phyloP scores from a whole-genome alignment of 257 asterid species.

The Galeopsis tetrahit region DNA sequence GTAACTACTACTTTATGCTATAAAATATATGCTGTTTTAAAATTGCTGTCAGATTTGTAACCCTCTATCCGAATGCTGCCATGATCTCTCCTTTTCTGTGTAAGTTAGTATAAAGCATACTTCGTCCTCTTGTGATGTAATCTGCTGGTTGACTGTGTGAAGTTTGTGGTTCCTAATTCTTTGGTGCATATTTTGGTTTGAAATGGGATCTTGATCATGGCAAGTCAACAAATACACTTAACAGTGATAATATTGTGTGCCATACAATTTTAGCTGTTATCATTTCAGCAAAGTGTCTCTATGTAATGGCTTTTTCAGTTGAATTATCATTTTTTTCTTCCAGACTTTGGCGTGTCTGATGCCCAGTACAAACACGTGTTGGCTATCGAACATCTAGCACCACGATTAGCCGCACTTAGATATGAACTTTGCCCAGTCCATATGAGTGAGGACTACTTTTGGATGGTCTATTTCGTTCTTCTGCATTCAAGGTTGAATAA shows the following conservation, averaged over 20 bases:
- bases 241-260: neutral
- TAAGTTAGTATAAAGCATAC: neutral
- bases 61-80: constrained; percentile 11
- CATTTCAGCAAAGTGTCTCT: neutral
- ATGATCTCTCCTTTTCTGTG: neutral
- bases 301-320: constrained; percentile 22
- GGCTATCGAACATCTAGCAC: constrained; percentile 80
- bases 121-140: neutral
- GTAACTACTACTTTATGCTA: neutral
- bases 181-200: constrained; percentile 12
- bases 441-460: constrained; percentile 87
- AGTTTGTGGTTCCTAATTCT: constrained; percentile 4
- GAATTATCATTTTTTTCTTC: constrained; percentile 31
- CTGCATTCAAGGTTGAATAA: constrained; percentile 83
- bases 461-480: constrained; percentile 99
- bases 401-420: constrained; percentile 94
- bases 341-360: constrained; percentile 84
- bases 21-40: neutral
- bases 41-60: neutral
- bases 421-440: constrained; percentile 94
- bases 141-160: neutral
- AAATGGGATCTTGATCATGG: constrained; percentile 12
- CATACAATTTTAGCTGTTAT: neutral
- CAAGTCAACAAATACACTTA: neutral
- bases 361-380: constrained; percentile 77